A percentile compares a stretch with the other conserved stretches of the same genome.
Conservation (phyloP, 2,329 filamentous ascomycete species). For the Trichocomaceae sp. region DNA sequence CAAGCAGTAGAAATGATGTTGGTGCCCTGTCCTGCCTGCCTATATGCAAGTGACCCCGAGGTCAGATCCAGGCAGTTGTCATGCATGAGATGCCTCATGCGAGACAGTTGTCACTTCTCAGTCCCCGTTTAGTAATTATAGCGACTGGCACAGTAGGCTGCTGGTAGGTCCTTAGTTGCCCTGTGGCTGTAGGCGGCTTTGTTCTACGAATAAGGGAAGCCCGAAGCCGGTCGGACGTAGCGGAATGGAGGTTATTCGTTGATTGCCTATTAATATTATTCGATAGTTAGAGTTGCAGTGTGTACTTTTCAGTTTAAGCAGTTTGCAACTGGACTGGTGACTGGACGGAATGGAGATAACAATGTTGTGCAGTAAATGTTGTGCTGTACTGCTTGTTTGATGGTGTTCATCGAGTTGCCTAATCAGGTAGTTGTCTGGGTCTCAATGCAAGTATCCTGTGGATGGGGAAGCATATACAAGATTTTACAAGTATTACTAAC, state of each 20-base stretch:
- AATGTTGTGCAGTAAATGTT: not conserved
- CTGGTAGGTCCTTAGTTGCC: too few species aligned
- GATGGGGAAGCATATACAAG: not conserved
- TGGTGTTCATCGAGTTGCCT: not conserved
- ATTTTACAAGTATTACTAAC: too few species aligned
- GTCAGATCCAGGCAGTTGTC: not conserved
- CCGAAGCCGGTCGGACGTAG: not conserved
- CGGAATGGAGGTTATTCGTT: not conserved
- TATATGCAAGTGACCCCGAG: not conserved
- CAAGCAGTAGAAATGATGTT: not conserved
- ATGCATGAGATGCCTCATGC: conserved; percentile 8
- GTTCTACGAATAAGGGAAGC: not conserved
- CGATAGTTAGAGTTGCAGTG: not conserved
- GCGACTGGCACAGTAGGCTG: too few species aligned
- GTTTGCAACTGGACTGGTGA: not conserved
- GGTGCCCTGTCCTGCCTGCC: not conserved
- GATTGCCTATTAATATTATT: not conserved
- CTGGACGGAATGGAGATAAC: not conserved
- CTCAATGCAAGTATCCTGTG: not conserved
- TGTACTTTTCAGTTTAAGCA: not conserved
- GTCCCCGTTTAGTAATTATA: too few species aligned
- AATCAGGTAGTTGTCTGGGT: not conserved
- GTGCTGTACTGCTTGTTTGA: not conserved
- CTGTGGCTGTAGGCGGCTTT: not conserved
- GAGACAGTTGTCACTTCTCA: not conserved